Base-by-base conservation (phyloP, 1,139 yeast species). In the Tardiomyces blankii region DNA sequence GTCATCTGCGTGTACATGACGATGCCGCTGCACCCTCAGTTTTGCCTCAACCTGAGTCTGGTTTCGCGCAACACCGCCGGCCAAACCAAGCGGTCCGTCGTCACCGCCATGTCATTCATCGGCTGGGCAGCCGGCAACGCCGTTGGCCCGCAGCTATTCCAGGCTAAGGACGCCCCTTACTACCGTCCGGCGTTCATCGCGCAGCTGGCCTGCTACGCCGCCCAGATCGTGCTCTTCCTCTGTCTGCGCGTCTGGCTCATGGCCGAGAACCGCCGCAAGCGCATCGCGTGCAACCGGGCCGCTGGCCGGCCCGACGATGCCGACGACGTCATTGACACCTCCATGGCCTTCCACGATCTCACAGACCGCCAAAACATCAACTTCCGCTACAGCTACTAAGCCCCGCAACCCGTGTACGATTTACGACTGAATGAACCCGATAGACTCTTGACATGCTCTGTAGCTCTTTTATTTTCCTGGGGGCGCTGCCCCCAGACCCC, bases 121-220 rank as follows among this genome's bases (percentile, higher is more conserved):
- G 78, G 75, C 2, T 78, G 76, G 60, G 77, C 82, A 53, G 75
- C 73, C 38, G 84, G 84, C 32, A 78, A 77, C 54, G 64, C 75
- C 45, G 63, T 72, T 44, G 83, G 83, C 3, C 79, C 82, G 1
- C 81, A 75, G 53, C 74, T 80, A 1, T 78, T 78, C 58, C 59
- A 68, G 43, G 61, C 68, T 0, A 52, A 51, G 7, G 77, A 78
- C 58, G 76, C 78, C 2, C 84, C 84, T 16, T 51, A 52, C 13
- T 78, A 77, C 54, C 54, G 58, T 2, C 68, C 74, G 2, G 83
- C 79, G 2, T 69, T 68, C 48, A 56, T 60, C 21, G 35, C 35
- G 5, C 35, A 30, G 35, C 35, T 30, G 35, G 35, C 16, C 9
- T 30, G 35, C 16, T 30, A 30, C 16, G 35, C 16, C 9, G 35